Conservation (phyloP, 2,329 filamentous ascomycete genomes). For the Dothistroma pini region DNA sequence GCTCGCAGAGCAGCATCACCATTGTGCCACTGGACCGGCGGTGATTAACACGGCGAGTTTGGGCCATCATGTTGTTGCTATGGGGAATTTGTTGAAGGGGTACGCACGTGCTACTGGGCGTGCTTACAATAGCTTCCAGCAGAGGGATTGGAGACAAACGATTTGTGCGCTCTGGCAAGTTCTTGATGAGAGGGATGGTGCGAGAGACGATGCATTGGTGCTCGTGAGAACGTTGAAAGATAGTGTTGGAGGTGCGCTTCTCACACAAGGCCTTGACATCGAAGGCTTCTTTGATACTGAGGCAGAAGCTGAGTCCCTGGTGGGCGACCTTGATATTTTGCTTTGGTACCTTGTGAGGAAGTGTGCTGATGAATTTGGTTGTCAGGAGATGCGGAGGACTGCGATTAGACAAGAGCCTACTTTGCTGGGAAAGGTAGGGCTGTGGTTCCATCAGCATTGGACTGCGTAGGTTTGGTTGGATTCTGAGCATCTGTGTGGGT, state of each 20-base stretch:
- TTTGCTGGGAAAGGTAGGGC: neutral
- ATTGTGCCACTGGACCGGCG: constrained; percentile 8
- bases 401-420: constrained; percentile 11
- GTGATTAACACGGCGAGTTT: constrained; percentile 5
- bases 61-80: constrained; percentile 14
- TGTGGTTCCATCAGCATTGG: neutral
- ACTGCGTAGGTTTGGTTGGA: too few species aligned
- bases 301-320: constrained; percentile 1
- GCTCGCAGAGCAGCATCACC: constrained; percentile 12
- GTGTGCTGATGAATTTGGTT: constrained; percentile 9
- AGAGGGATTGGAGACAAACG: constrained; percentile 10
- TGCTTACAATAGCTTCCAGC: constrained; percentile 4
- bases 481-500: too few species aligned
- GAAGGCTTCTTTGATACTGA: constrained; percentile 7
- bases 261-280: constrained; percentile 1
- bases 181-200: constrained; percentile 7
- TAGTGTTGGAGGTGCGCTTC: constrained; percentile 7
- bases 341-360: constrained; percentile 9
- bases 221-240: constrained; percentile 4
- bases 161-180: constrained; percentile 11
- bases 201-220: constrained; percentile 8
- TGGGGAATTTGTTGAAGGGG: constrained; percentile 14
- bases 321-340: constrained; percentile 12
- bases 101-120: constrained; percentile 9
- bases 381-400: constrained; percentile 33